Evolutionary conservation across 305 asterid species (phyloP).

Genomic region (Galium porrigens): DNA sequence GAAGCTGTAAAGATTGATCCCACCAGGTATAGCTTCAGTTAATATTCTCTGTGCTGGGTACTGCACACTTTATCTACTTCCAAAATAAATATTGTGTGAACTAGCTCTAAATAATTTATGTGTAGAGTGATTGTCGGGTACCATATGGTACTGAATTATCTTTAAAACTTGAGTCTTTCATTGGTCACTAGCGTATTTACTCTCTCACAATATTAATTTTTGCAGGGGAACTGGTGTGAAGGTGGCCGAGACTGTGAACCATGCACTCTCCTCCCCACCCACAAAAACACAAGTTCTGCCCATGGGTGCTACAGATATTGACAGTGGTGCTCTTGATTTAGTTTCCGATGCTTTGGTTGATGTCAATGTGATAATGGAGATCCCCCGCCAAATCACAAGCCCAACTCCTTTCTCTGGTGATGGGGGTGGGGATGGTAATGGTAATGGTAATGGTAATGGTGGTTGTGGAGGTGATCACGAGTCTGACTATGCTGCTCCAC

Average conservation of each 20-base stretch:
- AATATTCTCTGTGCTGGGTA: constrained; percentile 15
- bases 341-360: constrained; percentile 24
- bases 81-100: not conserved
- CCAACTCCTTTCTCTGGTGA: constrained; percentile 33
- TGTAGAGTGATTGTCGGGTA: not conserved
- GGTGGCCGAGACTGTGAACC: constrained; percentile 52
- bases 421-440: constrained; percentile 14
- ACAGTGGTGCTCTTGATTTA: constrained; percentile 18
- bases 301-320: constrained; percentile 18
- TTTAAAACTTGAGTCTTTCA: not conserved
- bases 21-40: constrained; percentile 35
- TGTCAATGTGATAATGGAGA: constrained; percentile 28
- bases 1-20: constrained; percentile 25
- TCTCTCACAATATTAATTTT: constrained; percentile 18
- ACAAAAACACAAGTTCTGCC: constrained; percentile 19
- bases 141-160: not conserved
- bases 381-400: constrained; percentile 34
- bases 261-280: constrained; percentile 23
- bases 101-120: not conserved
- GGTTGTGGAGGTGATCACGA: constrained; percentile 25
- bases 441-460: not conserved
- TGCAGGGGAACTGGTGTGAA: constrained; percentile 46
- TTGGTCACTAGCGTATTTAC: constrained; percentile 3
- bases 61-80: constrained; percentile 11
- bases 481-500: constrained; percentile 52